These are phyloP conservation scores for Candida arabinofermentans DNA, from an alignment of 805 yeast genomes.

Conservation along the genomic window DNA sequence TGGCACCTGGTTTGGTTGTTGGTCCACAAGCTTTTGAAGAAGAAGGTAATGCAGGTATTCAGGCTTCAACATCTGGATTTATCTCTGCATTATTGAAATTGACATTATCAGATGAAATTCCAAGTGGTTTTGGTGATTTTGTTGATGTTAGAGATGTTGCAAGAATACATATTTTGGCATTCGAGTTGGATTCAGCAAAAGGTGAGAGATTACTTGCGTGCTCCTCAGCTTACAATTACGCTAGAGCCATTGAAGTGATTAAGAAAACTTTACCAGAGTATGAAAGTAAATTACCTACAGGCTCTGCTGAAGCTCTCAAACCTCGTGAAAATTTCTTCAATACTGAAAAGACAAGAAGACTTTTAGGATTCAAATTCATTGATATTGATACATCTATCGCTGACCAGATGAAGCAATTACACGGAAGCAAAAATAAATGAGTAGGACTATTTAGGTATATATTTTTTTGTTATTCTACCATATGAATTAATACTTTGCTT, in stretches of 20 bases:
- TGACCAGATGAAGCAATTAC: too few species aligned
- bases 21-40: constrained; percentile 50
- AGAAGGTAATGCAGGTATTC: constrained; percentile 30
- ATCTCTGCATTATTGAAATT: constrained; percentile 14
- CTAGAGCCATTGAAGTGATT: neutral
- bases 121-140: neutral
- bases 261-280: neutral
- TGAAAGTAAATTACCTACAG: neutral
- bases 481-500: too few species aligned
- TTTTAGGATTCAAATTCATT: too few species aligned
- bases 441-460: too few species aligned
- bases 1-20: constrained; percentile 42
- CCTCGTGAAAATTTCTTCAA: too few species aligned
- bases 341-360: too few species aligned
- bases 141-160: constrained; percentile 45
- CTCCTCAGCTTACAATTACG: neutral
- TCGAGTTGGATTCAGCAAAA: constrained; percentile 8
- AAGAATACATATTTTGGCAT: constrained; percentile 45
- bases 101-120: neutral
- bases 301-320: too few species aligned
- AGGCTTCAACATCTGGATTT: constrained; percentile 34
- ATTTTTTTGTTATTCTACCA: too few species aligned
- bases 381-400: too few species aligned
- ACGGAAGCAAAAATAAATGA: too few species aligned
- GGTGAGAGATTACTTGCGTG: neutral